Evolutionary conservation across 1,139 yeast species (phyloP).

Genomic region (Candida gigantensis): DNA sequence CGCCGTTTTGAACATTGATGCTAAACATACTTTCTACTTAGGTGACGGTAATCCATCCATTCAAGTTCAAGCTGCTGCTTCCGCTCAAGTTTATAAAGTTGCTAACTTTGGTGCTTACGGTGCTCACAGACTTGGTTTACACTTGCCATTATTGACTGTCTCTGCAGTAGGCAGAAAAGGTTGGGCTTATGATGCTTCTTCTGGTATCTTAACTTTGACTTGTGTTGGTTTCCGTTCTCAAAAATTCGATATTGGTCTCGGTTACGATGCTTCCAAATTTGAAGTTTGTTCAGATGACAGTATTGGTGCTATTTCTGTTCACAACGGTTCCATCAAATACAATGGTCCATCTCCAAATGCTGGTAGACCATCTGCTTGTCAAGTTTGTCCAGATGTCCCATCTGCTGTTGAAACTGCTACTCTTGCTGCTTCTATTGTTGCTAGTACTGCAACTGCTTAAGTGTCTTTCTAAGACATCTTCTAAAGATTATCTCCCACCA

Average conservation of each 20-base stretch:
- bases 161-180: not conserved
- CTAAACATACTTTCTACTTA: conserved; percentile 5
- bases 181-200: conserved; percentile 16
- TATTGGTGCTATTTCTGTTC: conserved; percentile 10
- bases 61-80: conserved; percentile 4
- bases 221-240: conserved; percentile 12
- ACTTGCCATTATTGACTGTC: conserved; percentile 1
- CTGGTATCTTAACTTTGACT: conserved; percentile 25
- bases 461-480: too few species aligned
- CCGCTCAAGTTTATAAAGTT: conserved; percentile 6
- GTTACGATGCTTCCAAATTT: conserved; percentile 17
- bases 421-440: too few species aligned
- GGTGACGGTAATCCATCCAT: conserved; percentile 6
- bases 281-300: conserved; percentile 17
- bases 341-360: conserved; percentile 21
- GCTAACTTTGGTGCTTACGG: conserved; percentile 5
- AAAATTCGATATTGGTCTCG: conserved; percentile 25
- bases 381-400: conserved; percentile 6
- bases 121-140: conserved; percentile 4
- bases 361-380: conserved; percentile 8
- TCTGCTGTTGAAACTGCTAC: too few species aligned
- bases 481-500: too few species aligned
- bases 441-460: too few species aligned
- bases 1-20: conserved; percentile 3
- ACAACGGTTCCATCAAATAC: conserved; percentile 16